A percentile compares a stretch with the other conserved stretches of the same genome.
Evolutionary conservation across 148 eudicot genomes (phyloP).

Genomic region (Mesembryanthemum crystallinum): DNA sequence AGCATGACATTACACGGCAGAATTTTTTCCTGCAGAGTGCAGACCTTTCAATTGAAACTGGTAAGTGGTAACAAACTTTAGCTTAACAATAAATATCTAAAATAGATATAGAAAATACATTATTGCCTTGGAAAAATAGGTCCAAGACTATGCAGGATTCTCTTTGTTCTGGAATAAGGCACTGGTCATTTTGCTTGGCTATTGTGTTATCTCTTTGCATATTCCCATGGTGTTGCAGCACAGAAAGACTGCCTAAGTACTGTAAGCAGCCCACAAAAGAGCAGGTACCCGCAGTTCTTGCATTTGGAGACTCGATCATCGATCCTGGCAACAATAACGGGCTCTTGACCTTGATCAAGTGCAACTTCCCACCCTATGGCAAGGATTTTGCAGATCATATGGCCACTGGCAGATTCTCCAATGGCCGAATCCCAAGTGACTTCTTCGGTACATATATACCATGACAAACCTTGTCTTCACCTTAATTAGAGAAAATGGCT

Average conservation of each 20-base stretch:
- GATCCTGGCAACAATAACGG: constrained; percentile 1
- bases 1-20: not conserved
- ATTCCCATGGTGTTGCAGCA: not conserved
- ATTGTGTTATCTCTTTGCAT: not conserved
- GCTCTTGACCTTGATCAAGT: not conserved
- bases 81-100: not conserved
- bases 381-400: not conserved
- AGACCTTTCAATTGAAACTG: not conserved
- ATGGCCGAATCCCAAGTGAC: not conserved
- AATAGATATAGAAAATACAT: not conserved
- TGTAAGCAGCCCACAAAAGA: not conserved
- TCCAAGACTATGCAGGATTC: not conserved
- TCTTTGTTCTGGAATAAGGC: not conserved
- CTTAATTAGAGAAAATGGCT: too few species aligned
- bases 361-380: constrained; percentile 1
- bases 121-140: too few species aligned
- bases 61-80: not conserved
- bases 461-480: too few species aligned
- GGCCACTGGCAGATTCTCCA: not conserved
- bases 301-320: constrained; percentile 2
- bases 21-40: not conserved
- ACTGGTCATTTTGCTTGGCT: not conserved
- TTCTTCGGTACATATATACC: not conserved
- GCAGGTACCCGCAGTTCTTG: not conserved
- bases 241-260: not conserved